Conservation (phyloP, 139 green algal genomes). For the Pseudopediastrum boryanum region DNA sequence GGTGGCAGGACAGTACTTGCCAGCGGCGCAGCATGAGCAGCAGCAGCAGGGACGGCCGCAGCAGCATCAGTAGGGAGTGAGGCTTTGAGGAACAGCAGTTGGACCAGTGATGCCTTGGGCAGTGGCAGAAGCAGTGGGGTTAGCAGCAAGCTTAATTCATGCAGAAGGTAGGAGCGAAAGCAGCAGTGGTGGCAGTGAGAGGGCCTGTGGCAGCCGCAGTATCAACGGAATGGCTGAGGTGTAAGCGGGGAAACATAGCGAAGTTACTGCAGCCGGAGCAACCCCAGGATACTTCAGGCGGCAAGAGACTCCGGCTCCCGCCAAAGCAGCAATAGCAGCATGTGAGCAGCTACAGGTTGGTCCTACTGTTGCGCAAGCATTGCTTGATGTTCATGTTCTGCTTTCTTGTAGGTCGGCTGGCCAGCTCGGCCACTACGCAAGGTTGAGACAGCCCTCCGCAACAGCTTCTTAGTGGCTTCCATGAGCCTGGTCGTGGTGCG, state of each 20-base stretch:
- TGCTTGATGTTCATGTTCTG: background rate
- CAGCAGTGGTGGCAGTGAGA: background rate
- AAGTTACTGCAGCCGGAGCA: no score
- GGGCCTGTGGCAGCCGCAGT: no score
- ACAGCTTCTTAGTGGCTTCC: conserved; percentile 89
- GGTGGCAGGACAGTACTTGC: no score
- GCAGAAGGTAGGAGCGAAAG: background rate
- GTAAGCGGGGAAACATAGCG: no score
- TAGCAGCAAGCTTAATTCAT: background rate
- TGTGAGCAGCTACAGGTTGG: background rate
- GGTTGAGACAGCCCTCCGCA: conserved; percentile 84
- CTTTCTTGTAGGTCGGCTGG: conserved; percentile 84
- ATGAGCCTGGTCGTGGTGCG: conserved; percentile 63
- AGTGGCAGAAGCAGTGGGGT: background rate
- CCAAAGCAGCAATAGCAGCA: background rate
- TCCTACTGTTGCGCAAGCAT: background rate
- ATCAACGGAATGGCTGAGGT: no score
- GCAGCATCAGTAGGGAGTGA: no score
- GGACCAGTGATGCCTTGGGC: no score
- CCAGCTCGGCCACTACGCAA: conserved; percentile 79
- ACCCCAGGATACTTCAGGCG: no score
- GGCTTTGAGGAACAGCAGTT: no score
- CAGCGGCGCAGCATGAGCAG: no score
- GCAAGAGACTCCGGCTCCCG: background rate
- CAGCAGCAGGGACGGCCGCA: no score